phyloP scores from a whole-genome alignment of 192 early-diverging fungal genomes.

The Gonapodya prolifera region DNA sequence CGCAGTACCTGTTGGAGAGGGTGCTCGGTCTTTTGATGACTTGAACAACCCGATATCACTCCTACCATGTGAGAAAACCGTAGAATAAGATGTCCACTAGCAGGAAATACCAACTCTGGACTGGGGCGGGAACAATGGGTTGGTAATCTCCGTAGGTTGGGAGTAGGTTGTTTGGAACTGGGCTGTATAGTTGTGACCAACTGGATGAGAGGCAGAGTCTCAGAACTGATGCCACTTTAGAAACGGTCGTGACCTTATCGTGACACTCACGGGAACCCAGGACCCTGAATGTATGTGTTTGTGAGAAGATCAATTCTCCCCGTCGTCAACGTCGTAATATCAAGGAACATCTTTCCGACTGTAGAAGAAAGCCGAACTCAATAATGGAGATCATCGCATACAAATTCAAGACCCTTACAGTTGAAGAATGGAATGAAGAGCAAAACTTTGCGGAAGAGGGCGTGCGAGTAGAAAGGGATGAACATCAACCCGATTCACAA shows the following conservation, averaged over 20 bases:
- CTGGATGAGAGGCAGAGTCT: neutral
- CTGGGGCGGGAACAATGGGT: slow-evolving; percentile 42
- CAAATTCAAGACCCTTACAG: neutral
- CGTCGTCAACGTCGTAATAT: slow-evolving; percentile 37
- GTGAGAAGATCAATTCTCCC: slow-evolving; percentile 35
- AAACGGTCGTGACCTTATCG: neutral
- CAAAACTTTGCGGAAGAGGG: neutral
- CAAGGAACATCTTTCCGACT: slow-evolving; percentile 54
- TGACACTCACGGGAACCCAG: slow-evolving; percentile 30
- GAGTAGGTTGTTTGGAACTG: slow-evolving; percentile 24
- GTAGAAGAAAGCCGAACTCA: neutral
- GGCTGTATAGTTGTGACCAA: slow-evolving; percentile 29
- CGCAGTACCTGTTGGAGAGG: neutral
- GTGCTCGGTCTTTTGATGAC: too few species aligned
- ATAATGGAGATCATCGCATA: neutral
- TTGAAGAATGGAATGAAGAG: slow-evolving; percentile 35
- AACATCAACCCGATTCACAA: slow-evolving; percentile 18
- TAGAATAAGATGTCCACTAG: slow-evolving; percentile 50
- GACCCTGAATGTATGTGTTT: slow-evolving; percentile 48
- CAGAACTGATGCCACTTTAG: neutral
- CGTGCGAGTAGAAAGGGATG: neutral
- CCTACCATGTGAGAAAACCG: slow-evolving; percentile 49
- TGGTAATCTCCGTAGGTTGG: slow-evolving; percentile 29
- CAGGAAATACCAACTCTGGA: slow-evolving; percentile 48
- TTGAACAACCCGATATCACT: slow-evolving; percentile 29